Base-by-base conservation (phyloP, 2,329 filamentous ascomycete genomes). In the Aspergillus novofumigatus region DNA sequence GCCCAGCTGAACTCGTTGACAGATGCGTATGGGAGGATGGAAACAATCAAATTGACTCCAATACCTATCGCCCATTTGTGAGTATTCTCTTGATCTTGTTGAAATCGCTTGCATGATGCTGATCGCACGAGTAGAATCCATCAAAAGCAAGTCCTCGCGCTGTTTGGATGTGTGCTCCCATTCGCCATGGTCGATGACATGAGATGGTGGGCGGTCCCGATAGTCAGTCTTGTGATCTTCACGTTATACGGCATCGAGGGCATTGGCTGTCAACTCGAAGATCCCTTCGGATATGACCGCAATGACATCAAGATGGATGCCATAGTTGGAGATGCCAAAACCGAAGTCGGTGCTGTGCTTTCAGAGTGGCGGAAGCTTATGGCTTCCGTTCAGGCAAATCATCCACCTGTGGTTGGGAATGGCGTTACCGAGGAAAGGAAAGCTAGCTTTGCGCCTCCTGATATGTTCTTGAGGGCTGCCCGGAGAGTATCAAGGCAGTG, bases 231-330 rank as follows among this genome's bases (percentile, higher is more conserved):
- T 11, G 80, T 87, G 4, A 80, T 81, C 3, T 87, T 88, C 63
- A 87, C 85, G 0, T 73, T 87, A 1, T 87, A 88, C 59, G 84
- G 83, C 0, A 86, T 86, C 26, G 83, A 86, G 59, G 84, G 83
- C 1, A 87, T 87, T 54, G 85, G 83, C 10, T 80, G 78, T 3
- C 84, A 86, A 68, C 74, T 87, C 1, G 85, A 88, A 66, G 85
- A 88, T 66, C 85, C 85, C 1, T 87, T 88, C 67, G 85, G 85
- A 1, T 85, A 85, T 55, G 85, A 86, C 61, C 79, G 81, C 65
- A 86, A 86, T 56, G 85, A 87, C 66, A 87, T 88, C 71, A 86
- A 86, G 66, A 85, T 87, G 80, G 85, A 87, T 68, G 83, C 83
- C 3, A 82, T 87, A 51, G 81, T 84, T 2, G 83, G 85, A 61